A percentile compares a stretch with the other conserved stretches of the same genome.
These are phyloP conservation scores for Didymella lethalis DNA, from an alignment of 2,329 filamentous ascomycete species.

Conservation along the genomic window DNA sequence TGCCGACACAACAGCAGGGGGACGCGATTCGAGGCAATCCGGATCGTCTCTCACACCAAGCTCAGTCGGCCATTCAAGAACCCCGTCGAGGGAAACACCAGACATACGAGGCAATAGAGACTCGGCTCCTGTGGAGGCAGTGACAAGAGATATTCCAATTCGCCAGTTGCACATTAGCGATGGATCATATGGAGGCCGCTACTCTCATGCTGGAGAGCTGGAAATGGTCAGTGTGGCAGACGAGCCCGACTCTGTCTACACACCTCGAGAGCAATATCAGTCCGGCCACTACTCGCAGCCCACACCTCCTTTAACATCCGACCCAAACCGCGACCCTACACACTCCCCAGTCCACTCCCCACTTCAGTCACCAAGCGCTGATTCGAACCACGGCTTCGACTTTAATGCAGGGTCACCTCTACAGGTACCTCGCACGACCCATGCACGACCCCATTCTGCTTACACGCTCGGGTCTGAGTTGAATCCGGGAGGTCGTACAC, in stretches of 20 bases:
- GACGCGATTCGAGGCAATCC: constrained; percentile 47
- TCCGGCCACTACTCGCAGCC: constrained; percentile 32
- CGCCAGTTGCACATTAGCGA: constrained; percentile 47
- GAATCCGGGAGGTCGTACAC: constrained; percentile 66
- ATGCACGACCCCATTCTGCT: constrained; percentile 75
- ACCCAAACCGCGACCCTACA: constrained; percentile 36
- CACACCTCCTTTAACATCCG: constrained; percentile 35
- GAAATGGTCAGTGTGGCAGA: constrained; percentile 40
- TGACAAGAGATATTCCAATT: constrained; percentile 46
- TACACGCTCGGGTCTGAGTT: constrained; percentile 79
- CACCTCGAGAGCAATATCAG: constrained; percentile 32
- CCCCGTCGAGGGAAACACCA: constrained; percentile 46
- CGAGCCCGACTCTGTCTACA: constrained; percentile 34
- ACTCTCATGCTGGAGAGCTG: constrained; percentile 45
- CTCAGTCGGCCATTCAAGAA: constrained; percentile 47
- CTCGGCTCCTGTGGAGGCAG: constrained; percentile 34
- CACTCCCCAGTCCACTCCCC: constrained; percentile 35
- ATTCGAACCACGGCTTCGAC: constrained; percentile 44
- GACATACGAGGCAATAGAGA: constrained; percentile 36
- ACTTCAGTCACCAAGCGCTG: constrained; percentile 43
- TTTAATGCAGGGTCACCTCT: constrained; percentile 41
- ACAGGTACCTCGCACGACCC: constrained; percentile 61
- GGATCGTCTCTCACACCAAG: constrained; percentile 44
- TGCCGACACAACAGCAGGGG: constrained; percentile 37
- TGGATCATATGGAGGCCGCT: constrained; percentile 41